Percentiles rank a stretch among this genome's conserved stretches.
These are phyloP conservation scores for Colletotrichum abscissum DNA, from an alignment of 2,329 filamentous ascomycete species.

Conservation along the genomic window DNA sequence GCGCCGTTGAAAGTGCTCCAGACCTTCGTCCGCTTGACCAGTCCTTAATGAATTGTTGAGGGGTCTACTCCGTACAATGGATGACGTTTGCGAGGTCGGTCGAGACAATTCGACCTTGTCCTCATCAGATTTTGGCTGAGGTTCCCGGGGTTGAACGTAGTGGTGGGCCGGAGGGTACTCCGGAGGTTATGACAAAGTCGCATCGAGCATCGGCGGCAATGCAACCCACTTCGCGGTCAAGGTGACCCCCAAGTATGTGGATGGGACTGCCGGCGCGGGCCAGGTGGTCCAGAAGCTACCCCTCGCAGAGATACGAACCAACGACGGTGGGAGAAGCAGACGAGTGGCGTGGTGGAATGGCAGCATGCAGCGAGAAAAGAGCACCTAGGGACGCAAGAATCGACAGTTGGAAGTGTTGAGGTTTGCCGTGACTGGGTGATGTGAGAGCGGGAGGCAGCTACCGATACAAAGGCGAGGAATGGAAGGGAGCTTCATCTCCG, in stretches of 20 bases:
- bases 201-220: background rate
- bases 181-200: background rate
- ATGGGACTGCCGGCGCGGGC: conserved; percentile 3
- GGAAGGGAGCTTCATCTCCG: background rate
- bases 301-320: conserved; percentile 24
- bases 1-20: background rate
- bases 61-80: background rate
- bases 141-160: background rate
- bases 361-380: conserved; percentile 29
- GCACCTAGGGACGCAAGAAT: background rate
- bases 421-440: background rate
- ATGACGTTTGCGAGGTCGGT: background rate
- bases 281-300: background rate
- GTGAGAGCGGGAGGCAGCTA: background rate
- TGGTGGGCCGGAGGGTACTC: background rate
- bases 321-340: background rate
- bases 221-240: background rate
- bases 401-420: conserved; percentile 5
- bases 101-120: background rate
- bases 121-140: background rate
- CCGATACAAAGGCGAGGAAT: background rate
- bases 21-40: background rate
- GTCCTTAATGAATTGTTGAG: conserved; percentile 8
- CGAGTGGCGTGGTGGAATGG: conserved; percentile 8
- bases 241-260: background rate